Percentiles rank a stretch among this genome's conserved stretches.
These are phyloP conservation scores for Macrolepiota dolichaula DNA, from an alignment of 768 basidiomycete species.

Conservation along the genomic window DNA sequence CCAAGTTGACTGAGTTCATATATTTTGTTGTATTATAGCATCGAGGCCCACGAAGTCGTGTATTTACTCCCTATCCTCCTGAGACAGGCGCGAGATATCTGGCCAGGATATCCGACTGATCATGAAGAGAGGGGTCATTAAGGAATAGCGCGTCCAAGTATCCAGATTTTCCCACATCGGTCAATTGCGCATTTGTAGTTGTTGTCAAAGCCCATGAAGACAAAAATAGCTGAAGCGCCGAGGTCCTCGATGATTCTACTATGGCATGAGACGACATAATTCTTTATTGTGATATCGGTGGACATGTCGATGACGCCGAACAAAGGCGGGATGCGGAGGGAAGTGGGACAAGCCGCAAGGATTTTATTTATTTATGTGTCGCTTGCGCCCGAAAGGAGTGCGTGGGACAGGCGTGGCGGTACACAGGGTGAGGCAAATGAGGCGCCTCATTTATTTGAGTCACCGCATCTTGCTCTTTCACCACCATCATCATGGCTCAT, in stretches of 20 bases:
- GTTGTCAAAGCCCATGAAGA: not conserved
- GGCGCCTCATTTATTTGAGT: conserved; percentile 6
- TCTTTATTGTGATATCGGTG: not conserved
- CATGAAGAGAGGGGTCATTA: not conserved
- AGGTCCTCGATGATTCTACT: not conserved
- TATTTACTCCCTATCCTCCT: no score
- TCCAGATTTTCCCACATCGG: not conserved
- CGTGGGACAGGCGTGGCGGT: conserved; percentile 11
- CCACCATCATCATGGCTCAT: conserved; percentile 30
- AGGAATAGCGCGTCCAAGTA: not conserved
- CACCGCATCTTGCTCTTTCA: conserved; percentile 14
- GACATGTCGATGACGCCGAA: not conserved
- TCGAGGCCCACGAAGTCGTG: not conserved
- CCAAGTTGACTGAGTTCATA: not conserved
- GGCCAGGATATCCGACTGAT: no score
- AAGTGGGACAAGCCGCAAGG: not conserved
- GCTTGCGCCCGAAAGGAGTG: not conserved
- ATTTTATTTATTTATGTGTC: not conserved
- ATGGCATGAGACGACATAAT: not conserved
- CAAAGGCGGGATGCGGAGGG: not conserved
- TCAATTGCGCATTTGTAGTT: not conserved
- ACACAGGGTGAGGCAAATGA: not conserved
- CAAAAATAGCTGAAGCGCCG: not conserved
- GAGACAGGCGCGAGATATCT: no score
- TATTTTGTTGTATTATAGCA: not conserved